A percentile compares a stretch with the other conserved stretches of the same genome.
Conservation (phyloP, 2,329 filamentous ascomycete genomes). For the Mariannaea elegans region DNA sequence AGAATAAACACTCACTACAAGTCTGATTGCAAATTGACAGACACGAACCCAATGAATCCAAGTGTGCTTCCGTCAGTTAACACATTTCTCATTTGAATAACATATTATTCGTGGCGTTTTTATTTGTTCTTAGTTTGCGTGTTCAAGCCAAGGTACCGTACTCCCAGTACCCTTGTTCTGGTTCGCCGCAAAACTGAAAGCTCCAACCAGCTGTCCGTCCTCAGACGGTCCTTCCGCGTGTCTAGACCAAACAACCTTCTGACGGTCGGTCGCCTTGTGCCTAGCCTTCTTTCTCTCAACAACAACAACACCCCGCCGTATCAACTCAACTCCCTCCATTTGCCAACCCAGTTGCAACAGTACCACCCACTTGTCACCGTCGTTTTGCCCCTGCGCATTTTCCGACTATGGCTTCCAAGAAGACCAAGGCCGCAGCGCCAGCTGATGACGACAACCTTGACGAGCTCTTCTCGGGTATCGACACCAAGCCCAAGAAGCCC, state of each 20-base stretch:
- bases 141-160: not conserved
- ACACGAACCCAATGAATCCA: no score
- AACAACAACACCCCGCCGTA: constrained; percentile 5
- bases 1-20: not conserved
- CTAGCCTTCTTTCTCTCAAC: constrained; percentile 24
- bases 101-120: not conserved
- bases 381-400: constrained; percentile 11
- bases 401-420: constrained; percentile 66
- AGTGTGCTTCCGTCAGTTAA: no score
- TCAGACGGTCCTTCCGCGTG: constrained; percentile 17
- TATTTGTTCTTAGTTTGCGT: not conserved
- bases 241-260: constrained; percentile 35
- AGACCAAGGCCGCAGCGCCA: constrained; percentile 61
- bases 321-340: not conserved
- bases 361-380: constrained; percentile 9
- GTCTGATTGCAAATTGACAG: not conserved
- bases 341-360: not conserved
- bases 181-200: constrained; percentile 22
- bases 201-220: constrained; percentile 28
- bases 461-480: constrained; percentile 72
- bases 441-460: constrained; percentile 71
- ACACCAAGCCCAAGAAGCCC: constrained; percentile 59
- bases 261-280: constrained; percentile 22
- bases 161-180: constrained; percentile 30
- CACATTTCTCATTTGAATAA: no score